Percentiles rank a stretch among this genome's conserved stretches.
These are phyloP conservation scores for Calonectria fujianensis DNA, from an alignment of 2,329 filamentous ascomycete species.

Conservation along the genomic window DNA sequence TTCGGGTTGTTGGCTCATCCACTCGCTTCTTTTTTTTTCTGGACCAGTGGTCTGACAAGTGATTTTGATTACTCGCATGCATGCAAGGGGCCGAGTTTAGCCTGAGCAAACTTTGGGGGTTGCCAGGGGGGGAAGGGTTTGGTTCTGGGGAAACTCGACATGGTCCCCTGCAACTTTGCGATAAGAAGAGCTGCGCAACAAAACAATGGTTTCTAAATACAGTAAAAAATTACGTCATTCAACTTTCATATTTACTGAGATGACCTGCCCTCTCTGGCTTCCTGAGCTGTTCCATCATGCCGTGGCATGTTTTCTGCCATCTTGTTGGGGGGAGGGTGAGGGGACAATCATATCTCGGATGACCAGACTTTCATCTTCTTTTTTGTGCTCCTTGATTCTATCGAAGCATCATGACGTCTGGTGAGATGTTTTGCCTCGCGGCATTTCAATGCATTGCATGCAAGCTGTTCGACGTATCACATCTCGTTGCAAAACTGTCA, in stretches of 20 bases:
- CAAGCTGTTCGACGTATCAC: neutral
- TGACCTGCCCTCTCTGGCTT: neutral
- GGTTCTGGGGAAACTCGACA: neutral
- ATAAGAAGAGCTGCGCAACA: neutral
- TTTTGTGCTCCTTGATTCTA: neutral
- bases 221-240: neutral
- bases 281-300: neutral
- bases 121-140: neutral
- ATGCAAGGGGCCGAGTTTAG: constrained; percentile 9
- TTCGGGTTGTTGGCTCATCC: neutral
- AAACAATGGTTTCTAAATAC: neutral
- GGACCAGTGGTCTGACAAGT: constrained; percentile 22
- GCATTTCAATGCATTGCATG: too few relatives aligned
- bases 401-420: neutral
- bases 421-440: too few relatives aligned
- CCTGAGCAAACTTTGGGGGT: neutral
- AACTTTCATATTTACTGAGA: neutral
- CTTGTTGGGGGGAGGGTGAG: neutral
- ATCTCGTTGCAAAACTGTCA: neutral
- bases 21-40: neutral
- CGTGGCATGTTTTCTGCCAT: neutral
- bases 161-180: neutral
- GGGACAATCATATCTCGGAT: too few relatives aligned
- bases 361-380: too few relatives aligned
- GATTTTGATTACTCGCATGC: constrained; percentile 5